A percentile compares a stretch with the other conserved stretches of the same genome.
Evolutionary conservation across 1,139 yeast species (phyloP).

Genomic region (Geotrichum bryndzae): DNA sequence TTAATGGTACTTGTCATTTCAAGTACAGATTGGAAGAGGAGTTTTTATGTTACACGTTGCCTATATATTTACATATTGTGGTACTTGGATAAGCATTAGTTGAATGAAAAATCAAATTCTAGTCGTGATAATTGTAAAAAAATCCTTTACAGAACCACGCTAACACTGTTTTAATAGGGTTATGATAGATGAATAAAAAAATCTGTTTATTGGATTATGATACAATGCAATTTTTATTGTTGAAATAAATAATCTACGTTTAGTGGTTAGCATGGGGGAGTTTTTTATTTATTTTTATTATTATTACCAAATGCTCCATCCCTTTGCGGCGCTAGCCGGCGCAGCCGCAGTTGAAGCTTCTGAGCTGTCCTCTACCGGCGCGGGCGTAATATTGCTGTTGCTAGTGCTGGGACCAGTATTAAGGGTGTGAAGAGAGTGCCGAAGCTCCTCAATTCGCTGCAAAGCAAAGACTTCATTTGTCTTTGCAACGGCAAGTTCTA

Average conservation of each 20-base stretch:
- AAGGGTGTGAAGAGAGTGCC: slow-evolving; percentile 22
- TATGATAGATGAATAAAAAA: neutral
- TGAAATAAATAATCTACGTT: neutral
- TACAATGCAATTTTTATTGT: neutral
- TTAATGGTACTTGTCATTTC: no score
- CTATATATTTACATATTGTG: no score
- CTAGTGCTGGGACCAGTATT: neutral
- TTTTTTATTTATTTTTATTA: no score
- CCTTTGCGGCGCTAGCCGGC: slow-evolving; percentile 7
- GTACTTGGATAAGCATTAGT: no score
- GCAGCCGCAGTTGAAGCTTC: neutral
- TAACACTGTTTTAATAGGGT: no score
- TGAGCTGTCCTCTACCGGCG: neutral
- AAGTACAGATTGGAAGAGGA: no score
- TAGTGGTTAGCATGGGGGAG: neutral
- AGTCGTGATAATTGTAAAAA: no score
- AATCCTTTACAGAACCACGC: no score
- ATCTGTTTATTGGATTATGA: neutral
- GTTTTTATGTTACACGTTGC: no score
- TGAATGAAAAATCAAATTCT: no score
- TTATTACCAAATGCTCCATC: slow-evolving; percentile 17
- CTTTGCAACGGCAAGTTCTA: slow-evolving; percentile 32
- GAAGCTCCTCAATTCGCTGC: slow-evolving; percentile 31
- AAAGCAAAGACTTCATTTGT: slow-evolving; percentile 32
- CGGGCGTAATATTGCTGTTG: neutral